Base-by-base conservation (phyloP, 257 asterid species). In the Przewalskia tangutica region DNA sequence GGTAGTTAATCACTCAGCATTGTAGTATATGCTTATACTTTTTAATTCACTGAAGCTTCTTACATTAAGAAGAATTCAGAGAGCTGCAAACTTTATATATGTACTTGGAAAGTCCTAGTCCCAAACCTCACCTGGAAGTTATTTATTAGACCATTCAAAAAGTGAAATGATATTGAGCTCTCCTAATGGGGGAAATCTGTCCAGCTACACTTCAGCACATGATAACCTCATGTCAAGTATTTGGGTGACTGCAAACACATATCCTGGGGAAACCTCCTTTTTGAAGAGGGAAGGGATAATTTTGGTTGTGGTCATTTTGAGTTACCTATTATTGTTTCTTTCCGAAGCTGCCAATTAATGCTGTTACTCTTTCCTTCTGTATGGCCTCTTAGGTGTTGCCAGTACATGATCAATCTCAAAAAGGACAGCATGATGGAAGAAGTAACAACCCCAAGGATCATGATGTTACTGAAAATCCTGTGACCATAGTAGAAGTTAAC, bases 301-400 rank as follows among this genome's bases (percentile, higher is more conserved):
- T 75, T 51, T 75, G 62, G 46, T 20, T 75, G 63, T 75, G 80
- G 16, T 50, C 27, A 75, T 75, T 48, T 50, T 50, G 63, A 75
- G 46, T 75, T 75, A 4, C 80, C 51, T 71, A 68, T 44, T 80
- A 56, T 27, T 8, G 8, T 27, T 75, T 32, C 80, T 75, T 79
- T 85, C 83, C 58, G 56, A 64, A 70, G 78, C 79, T 86, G 79
- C 86, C 77, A 81, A 78, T 75, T 84, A 80, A 77, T 56, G 53
- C 66, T 73, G 34, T 5, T n/a, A 16, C 68, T 54, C 64, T 64
- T 55, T 81, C 44, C 40, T 76, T 65, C 81, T 83, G 81, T 85
- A 17, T 84, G 77, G 75, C 81, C 79, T 89, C 67, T 81, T 88
- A 95, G 99, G 97, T 89, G 84, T 70, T 76, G 81, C 88, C 90